Evolutionary conservation across 495 filamentous ascomycete genomes (phyloP), one percentile per base, ranked within the genome.

Genomic region (Pseudoneurospora amorphoporcata): DNA sequence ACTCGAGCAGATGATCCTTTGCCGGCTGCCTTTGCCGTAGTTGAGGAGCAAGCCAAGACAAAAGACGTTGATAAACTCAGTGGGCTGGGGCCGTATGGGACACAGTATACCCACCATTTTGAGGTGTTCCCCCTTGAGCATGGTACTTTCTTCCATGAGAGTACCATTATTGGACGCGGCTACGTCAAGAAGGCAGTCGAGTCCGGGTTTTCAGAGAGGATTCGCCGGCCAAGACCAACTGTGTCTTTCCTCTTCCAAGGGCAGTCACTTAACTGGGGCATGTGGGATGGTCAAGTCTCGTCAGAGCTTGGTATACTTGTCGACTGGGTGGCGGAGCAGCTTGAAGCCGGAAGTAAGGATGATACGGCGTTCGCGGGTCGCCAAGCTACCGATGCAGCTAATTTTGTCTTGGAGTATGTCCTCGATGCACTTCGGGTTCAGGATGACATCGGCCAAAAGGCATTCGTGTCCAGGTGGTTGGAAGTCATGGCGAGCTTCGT

Each of bases 121-220:
- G 90, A 92, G 69, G 79, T 94, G 39, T 84, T 83, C 47, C 90
- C 93, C 37, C 81, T 97, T 35, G 84, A 83, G 61, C 71, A 80
- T 12, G 92, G 91, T 0, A 90, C 90, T 2, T 95, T 86, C 79
- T 95, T 96, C 75, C 92, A 94, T 75, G 83, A 90, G 75, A 86
- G 81, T 68, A 94, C 93, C 12, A 86, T 96, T 69, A 84, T 97
- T 69, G 94, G 94, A 17, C 90, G 88, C 75, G 92, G 91, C 0
- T 85, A 87, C 32, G 85, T 97, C 69, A 77, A 77, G 43, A 86
- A 83, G 69, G 89, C 85, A 12, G 79, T 88, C 10, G 81, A 84
- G 76, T 75, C 71, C 40, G 79, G 69, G 29, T 73, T 73, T 61
- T 75, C 70, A 39, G 78, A 75, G n/a, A 74, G 70, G 4, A 71